phyloP scores from a whole-genome alignment of 441 rosid species.

The Iberis amara region DNA sequence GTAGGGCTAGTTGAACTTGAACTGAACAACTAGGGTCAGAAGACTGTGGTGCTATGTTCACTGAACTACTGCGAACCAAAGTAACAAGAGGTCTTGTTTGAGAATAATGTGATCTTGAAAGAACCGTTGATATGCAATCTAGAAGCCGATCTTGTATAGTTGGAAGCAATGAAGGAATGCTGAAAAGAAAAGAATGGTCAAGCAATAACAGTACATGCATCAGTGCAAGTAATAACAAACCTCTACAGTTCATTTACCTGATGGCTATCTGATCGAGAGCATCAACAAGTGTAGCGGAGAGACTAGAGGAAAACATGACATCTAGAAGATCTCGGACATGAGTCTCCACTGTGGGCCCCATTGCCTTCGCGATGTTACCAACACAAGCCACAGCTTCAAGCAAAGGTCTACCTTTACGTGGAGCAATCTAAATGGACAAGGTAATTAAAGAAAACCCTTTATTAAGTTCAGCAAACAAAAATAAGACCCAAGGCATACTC shows the following conservation, averaged over 20 bases:
- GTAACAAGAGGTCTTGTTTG: constrained; percentile 66
- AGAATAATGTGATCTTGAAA: constrained; percentile 71
- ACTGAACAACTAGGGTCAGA: constrained; percentile 70
- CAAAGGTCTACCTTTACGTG: constrained; percentile 94
- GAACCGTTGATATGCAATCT: constrained; percentile 75
- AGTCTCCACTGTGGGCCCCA: constrained; percentile 88
- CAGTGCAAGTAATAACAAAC: constrained; percentile 15
- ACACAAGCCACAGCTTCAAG: constrained; percentile 98
- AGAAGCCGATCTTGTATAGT: constrained; percentile 91
- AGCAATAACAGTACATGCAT: constrained; percentile 19
- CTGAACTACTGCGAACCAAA: constrained; percentile 50
- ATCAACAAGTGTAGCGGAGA: constrained; percentile 77
- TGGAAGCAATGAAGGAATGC: constrained; percentile 87
- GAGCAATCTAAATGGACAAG: constrained; percentile 70
- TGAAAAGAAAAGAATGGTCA: constrained; percentile 39
- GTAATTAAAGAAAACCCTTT: constrained; percentile 19
- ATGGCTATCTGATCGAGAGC: constrained; percentile 84
- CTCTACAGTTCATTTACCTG: constrained; percentile 42
- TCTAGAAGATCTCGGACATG: constrained; percentile 82
- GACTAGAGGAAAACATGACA: constrained; percentile 84
- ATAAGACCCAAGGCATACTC: constrained; percentile 18
- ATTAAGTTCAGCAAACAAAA: constrained; percentile 22
- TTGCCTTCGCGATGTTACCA: constrained; percentile 96
- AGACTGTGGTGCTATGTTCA: constrained; percentile 53
- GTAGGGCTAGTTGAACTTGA: constrained; percentile 92